Percentiles rank a stretch among this genome's conserved stretches.
Evolutionary conservation across 2,329 filamentous ascomycete species (phyloP).

Genomic region (Aotearoamyces nothofagi): DNA sequence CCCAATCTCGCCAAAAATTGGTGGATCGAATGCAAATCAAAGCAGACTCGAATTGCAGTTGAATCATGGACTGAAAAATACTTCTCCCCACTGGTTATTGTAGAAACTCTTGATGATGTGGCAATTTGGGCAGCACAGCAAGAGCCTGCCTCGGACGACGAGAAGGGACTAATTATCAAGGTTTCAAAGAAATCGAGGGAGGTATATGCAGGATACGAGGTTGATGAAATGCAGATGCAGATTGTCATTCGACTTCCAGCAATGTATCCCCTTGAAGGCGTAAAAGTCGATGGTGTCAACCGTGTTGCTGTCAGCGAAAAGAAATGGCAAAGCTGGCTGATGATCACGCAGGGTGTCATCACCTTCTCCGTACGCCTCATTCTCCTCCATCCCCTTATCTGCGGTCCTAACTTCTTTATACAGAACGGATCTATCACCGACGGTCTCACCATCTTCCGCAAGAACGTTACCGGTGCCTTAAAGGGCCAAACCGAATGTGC

Average conservation of each 20-base stretch:
- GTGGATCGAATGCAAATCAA: conserved; percentile 69
- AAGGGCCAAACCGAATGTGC: conserved; percentile 92
- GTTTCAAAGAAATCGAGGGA: conserved; percentile 58
- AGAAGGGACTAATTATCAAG: conserved; percentile 48
- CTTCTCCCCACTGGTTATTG: conserved; percentile 58
- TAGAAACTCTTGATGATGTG: conserved; percentile 51
- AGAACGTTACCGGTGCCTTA: conserved; percentile 74
- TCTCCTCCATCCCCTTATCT: conserved; percentile 1
- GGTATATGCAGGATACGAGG: conserved; percentile 68
- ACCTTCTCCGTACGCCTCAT: conserved; percentile 53
- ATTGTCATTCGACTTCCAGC: conserved; percentile 71
- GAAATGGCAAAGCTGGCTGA: conserved; percentile 86
- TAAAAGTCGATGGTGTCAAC: conserved; percentile 61
- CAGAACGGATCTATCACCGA: conserved; percentile 76
- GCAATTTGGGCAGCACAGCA: conserved; percentile 46
- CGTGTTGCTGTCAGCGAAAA: conserved; percentile 79
- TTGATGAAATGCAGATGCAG: conserved; percentile 74
- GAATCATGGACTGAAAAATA: conserved; percentile 76
- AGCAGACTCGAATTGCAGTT: conserved; percentile 65
- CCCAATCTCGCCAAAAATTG: conserved; percentile 70
- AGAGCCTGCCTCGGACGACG: conserved; percentile 30
- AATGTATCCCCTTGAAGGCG: conserved; percentile 69
- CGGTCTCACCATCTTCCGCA: conserved; percentile 69
- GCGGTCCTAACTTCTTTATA: conserved; percentile 1
- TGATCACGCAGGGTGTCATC: conserved; percentile 81